A percentile compares a stretch with the other conserved stretches of the same genome.
phyloP scores from a whole-genome alignment of 2,329 filamentous ascomycete genomes.

The Diplodia seriata region DNA sequence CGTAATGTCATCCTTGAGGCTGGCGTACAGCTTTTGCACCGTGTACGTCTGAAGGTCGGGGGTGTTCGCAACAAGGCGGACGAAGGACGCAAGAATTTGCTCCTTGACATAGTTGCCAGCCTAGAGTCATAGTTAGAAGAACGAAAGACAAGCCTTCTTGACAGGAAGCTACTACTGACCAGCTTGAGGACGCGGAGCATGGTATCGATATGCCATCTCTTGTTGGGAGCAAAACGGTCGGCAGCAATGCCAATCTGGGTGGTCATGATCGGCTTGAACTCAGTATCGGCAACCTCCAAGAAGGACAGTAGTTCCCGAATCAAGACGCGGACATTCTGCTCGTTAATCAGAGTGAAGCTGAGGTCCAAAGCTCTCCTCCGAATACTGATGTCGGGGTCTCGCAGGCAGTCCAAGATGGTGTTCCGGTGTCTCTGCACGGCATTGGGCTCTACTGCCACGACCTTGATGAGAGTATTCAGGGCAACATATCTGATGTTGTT shows the following conservation, averaged over 20 bases:
- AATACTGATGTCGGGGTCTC: conserved; percentile 98
- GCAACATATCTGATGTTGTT: conserved; percentile 99
- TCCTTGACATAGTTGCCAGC: conserved; percentile 98
- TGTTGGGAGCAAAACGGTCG: conserved; percentile 94
- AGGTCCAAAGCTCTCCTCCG: conserved; percentile 92
- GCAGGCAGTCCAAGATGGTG: conserved; percentile 93
- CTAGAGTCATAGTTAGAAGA: conserved; percentile 38
- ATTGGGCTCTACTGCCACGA: conserved; percentile 96
- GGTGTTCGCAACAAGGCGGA: conserved; percentile 92
- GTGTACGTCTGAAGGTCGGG: conserved; percentile 95
- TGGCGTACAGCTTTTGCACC: conserved; percentile 90
- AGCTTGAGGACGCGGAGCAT: conserved; percentile 93
- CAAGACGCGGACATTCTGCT: conserved; percentile 90
- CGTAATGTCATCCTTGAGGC: conserved; percentile 93
- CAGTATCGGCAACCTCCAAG: conserved; percentile 94
- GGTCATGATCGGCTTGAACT: conserved; percentile 99
- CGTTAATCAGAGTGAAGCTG: conserved; percentile 97
- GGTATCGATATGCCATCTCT: conserved; percentile 97
- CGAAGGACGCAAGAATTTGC: conserved; percentile 95
- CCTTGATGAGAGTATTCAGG: conserved; percentile 95
- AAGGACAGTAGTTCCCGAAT: conserved; percentile 94
- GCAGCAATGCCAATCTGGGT: conserved; percentile 97
- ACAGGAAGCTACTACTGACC: conserved; percentile 38
- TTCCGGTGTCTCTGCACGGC: conserved; percentile 96
- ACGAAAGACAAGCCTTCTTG: background rate